Conservation (phyloP, 2,329 filamentous ascomycete species). For the Fusarium dlaminii region DNA sequence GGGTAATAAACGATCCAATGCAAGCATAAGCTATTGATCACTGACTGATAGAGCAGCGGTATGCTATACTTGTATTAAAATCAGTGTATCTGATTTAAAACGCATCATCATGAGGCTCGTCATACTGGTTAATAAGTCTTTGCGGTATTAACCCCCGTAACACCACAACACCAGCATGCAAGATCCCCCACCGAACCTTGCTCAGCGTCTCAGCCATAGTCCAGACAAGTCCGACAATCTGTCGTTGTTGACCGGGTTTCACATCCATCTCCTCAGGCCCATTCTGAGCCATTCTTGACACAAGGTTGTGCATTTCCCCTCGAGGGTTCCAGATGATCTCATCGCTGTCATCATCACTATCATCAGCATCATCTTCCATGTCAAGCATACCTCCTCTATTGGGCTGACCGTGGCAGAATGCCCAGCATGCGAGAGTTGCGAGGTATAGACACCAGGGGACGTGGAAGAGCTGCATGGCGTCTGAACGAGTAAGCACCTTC, state of each 20-base stretch:
- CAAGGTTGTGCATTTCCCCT: not conserved
- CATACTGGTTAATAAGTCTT: conserved; percentile 2
- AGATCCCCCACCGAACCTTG: conserved; percentile 69
- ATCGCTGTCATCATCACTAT: not conserved
- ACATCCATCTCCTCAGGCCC: not conserved
- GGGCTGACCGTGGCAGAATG: not conserved
- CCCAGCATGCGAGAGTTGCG: not conserved
- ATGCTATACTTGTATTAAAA: not conserved
- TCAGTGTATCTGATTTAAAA: not conserved
- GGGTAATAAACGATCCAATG: no score
- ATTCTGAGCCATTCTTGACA: not conserved
- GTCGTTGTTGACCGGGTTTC: not conserved
- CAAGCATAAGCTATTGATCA: no score
- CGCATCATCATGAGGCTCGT: not conserved
- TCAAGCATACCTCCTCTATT: not conserved
- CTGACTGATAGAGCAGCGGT: rapidly evolving
- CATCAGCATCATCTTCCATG: not conserved
- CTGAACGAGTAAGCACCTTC: not conserved
- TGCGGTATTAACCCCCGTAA: conserved; percentile 50
- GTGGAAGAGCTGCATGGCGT: conserved; percentile 3
- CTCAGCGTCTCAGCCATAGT: conserved; percentile 65
- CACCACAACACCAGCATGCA: conserved; percentile 69
- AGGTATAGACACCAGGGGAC: conserved; percentile 4
- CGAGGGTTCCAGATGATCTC: not conserved
- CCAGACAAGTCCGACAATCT: conserved; percentile 58